Conservation (phyloP, 2,329 filamentous ascomycete genomes). For the Conoideocrella luteorostrata region DNA sequence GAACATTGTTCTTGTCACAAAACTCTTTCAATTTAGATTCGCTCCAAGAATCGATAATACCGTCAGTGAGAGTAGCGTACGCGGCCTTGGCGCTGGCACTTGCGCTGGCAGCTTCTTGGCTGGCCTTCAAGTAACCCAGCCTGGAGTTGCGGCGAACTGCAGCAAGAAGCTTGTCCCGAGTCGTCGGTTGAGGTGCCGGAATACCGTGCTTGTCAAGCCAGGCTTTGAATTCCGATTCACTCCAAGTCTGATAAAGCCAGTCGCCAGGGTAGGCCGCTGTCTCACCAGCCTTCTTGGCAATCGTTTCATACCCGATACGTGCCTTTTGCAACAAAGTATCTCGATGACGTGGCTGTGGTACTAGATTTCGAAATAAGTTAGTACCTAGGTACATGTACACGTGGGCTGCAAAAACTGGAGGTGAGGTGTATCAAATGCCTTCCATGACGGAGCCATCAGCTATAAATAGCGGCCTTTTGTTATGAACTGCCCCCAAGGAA, state of each 20-base stretch:
- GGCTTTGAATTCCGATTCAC: constrained; percentile 85
- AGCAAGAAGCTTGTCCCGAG: constrained; percentile 82
- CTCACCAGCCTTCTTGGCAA: constrained; percentile 69
- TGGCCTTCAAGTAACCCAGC: constrained; percentile 63
- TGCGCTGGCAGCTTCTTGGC: constrained; percentile 53
- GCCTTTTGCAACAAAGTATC: constrained; percentile 73
- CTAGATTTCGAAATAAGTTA: constrained; percentile 27
- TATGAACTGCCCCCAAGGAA: no score
- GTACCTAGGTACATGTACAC: no score
- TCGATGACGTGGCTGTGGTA: constrained; percentile 79
- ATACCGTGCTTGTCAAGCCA: constrained; percentile 88
- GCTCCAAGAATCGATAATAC: constrained; percentile 83
- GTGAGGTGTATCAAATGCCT: no score
- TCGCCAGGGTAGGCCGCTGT: constrained; percentile 82
- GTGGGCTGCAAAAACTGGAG: no score
- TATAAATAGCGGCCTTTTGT: no score
- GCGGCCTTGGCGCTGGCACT: constrained; percentile 61
- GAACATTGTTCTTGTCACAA: constrained; percentile 81
- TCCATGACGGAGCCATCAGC: no score
- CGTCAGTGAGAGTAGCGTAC: constrained; percentile 70
- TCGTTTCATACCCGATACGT: constrained; percentile 72
- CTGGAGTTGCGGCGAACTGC: constrained; percentile 86
- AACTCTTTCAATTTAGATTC: constrained; percentile 87
- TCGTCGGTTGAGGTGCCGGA: constrained; percentile 75
- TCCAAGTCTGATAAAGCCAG: constrained; percentile 90